A percentile compares a stretch with the other conserved stretches of the same genome.
phyloP scores from a whole-genome alignment of 164 flowering plant genomes.

The Nymphaea thermarum region DNA sequence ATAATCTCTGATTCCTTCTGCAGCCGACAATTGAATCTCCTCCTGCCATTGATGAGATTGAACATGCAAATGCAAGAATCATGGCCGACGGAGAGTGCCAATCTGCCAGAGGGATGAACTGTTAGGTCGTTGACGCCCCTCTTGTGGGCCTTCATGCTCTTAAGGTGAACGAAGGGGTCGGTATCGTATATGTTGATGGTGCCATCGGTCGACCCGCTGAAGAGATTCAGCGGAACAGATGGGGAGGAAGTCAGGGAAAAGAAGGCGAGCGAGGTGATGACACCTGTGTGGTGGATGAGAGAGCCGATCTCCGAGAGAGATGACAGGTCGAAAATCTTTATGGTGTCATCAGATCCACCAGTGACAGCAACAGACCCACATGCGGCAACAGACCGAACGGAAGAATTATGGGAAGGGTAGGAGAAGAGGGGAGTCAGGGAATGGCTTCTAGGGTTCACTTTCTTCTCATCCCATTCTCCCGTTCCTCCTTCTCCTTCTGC shows the following conservation, averaged over 20 bases:
- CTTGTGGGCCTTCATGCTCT: conserved; percentile 42
- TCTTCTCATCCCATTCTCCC: background rate
- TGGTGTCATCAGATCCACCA: conserved; percentile 61
- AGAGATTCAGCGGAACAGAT: conserved; percentile 71
- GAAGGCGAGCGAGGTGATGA: conserved; percentile 65
- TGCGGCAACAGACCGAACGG: conserved; percentile 58
- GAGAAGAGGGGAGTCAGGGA: conserved; percentile 62
- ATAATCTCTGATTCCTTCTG: conserved; percentile 59
- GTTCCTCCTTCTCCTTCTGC: background rate
- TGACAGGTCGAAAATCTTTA: conserved; percentile 72
- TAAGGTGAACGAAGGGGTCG: conserved; percentile 67
- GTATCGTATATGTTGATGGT: conserved; percentile 62
- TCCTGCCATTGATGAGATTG: conserved; percentile 73
- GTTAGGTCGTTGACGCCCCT: conserved; percentile 48
- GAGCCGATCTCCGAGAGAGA: conserved; percentile 60
- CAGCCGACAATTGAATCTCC: conserved; percentile 64
- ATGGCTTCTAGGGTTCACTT: background rate
- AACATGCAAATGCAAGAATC: conserved; percentile 74
- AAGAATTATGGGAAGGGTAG: conserved; percentile 66
- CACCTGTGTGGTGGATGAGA: conserved; percentile 37
- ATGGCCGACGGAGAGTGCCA: conserved; percentile 62
- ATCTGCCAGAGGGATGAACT: conserved; percentile 63
- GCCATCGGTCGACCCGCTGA: conserved; percentile 66
- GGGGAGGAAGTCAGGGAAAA: conserved; percentile 33
- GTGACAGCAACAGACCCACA: conserved; percentile 65